These are phyloP conservation scores for Stereum hirsutum DNA, from an alignment of 1,284 basidiomycete genomes.

Conservation along the genomic window DNA sequence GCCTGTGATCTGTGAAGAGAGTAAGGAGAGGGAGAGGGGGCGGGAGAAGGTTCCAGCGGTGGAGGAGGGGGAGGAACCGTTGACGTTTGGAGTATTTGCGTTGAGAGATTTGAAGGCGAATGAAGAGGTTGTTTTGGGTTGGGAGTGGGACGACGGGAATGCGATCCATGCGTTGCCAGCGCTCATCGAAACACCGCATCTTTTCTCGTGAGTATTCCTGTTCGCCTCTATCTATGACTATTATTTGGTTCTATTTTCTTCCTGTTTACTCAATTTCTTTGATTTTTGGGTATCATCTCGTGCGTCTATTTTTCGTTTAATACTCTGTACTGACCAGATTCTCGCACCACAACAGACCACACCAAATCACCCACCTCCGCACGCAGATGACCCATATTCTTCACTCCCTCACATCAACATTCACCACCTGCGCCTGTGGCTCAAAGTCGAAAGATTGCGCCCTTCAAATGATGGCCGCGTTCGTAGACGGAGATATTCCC, in stretches of 20 bases:
- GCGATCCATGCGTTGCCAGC: constrained; percentile 78
- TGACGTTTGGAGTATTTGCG: constrained; percentile 83
- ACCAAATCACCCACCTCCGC: constrained; percentile 45
- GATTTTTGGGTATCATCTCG: not conserved
- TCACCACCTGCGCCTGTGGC: constrained; percentile 74
- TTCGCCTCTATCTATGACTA: constrained; percentile 13
- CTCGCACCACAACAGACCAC: constrained; percentile 29
- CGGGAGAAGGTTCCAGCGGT: constrained; percentile 7
- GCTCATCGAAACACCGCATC: constrained; percentile 46
- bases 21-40: constrained; percentile 11
- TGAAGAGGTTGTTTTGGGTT: constrained; percentile 87
- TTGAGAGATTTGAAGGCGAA: constrained; percentile 65
- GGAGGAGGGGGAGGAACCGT: constrained; percentile 29
- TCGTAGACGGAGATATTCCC: constrained; percentile 41
- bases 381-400: constrained; percentile 64
- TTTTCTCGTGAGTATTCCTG: constrained; percentile 42
- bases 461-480: constrained; percentile 52
- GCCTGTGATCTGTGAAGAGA: constrained; percentile 55
- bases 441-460: constrained; percentile 54
- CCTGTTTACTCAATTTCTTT: too few relatives aligned
- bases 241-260: too few relatives aligned
- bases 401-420: constrained; percentile 64
- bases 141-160: constrained; percentile 96
- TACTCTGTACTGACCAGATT: constrained; percentile 4
- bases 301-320: not conserved